Percentiles rank a stretch among this genome's conserved stretches.
These are phyloP conservation scores for Helicostylum pulchrum DNA, from an alignment of 192 early-diverging fungal species.

Conservation along the genomic window DNA sequence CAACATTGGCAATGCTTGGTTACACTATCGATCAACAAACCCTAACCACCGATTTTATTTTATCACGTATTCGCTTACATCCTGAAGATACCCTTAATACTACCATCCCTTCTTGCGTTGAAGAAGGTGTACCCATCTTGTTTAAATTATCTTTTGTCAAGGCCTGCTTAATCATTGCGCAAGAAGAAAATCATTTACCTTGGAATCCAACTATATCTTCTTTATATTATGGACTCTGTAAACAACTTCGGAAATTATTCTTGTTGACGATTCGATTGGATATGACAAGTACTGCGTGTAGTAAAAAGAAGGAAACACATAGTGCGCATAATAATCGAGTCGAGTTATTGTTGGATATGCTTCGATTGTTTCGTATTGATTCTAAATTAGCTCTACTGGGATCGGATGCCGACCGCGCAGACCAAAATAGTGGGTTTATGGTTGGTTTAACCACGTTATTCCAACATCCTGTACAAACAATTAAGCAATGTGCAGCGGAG, in stretches of 20 bases:
- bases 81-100: constrained; percentile 62
- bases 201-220: constrained; percentile 63
- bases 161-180: constrained; percentile 63
- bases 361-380: constrained; percentile 68
- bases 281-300: constrained; percentile 36
- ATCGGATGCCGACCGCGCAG: constrained; percentile 41
- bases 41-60: constrained; percentile 67
- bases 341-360: constrained; percentile 68
- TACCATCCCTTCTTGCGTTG: constrained; percentile 64
- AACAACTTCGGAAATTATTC: constrained; percentile 60
- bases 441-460: constrained; percentile 55
- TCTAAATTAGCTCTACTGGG: constrained; percentile 68
- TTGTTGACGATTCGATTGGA: constrained; percentile 39
- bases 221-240: constrained; percentile 55
- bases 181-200: constrained; percentile 56
- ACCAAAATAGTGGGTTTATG: constrained; percentile 70
- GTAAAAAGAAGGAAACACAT: constrained; percentile 28
- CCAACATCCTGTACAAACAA: constrained; percentile 17
- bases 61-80: constrained; percentile 66
- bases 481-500: constrained; percentile 46
- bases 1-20: constrained; percentile 37
- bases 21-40: constrained; percentile 63
- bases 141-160: constrained; percentile 80
- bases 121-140: constrained; percentile 60
- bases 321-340: constrained; percentile 58